Evolutionary conservation across 371 early-diverging fungal genomes (phyloP), one percentile per base, ranked within the genome.

Genomic region (Actinomortierella ambigua): DNA sequence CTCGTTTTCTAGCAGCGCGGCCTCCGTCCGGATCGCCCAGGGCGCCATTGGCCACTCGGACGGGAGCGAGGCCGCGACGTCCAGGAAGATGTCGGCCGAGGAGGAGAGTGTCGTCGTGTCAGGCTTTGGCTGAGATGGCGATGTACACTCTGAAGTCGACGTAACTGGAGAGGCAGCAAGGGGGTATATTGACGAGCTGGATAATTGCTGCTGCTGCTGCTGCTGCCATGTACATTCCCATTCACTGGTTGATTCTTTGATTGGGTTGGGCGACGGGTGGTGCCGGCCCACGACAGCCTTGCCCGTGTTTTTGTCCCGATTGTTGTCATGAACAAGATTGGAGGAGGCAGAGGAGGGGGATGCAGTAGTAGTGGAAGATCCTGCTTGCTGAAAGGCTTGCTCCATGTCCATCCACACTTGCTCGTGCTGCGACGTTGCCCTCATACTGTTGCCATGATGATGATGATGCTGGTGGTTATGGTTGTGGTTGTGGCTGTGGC

Each of bases 21-120:
- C 68, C 40, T 68, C 58, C 2, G 68, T 58, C 59, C 58, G 58
- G 43, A 68, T 61, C 3, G 68, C 68, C 68, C 68, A 68, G 20
- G 57, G 55, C 15, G 62, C 59, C 41, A 62, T 20, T 17, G 68
- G 68, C 68, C 68, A 68, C 1, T 61, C 42, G 5, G 68, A 62
- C 24, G 47, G 68, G 13, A 62, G 18, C 17, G 62, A 42, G 0
- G 49, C 58, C 2, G 68, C 55, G 0, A 62, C 62, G 15, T 57
- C 20, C 48, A 39, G 48, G 22, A 22, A 48, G 22, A 11, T 22
- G 18, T 3, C 22, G 15, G 15, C 20, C n/a, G n/a, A n/a, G n/a
- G n/a, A n/a, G n/a, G n/a, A n/a, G n/a, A n/a, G n/a, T n/a, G n/a
- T n/a, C n/a, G n/a, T n/a, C n/a, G n/a, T 44, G 15, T 20, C 44